These are phyloP conservation scores for Tricholoma hemisulphureum DNA, from an alignment of 768 basidiomycete genomes.

Conservation along the genomic window DNA sequence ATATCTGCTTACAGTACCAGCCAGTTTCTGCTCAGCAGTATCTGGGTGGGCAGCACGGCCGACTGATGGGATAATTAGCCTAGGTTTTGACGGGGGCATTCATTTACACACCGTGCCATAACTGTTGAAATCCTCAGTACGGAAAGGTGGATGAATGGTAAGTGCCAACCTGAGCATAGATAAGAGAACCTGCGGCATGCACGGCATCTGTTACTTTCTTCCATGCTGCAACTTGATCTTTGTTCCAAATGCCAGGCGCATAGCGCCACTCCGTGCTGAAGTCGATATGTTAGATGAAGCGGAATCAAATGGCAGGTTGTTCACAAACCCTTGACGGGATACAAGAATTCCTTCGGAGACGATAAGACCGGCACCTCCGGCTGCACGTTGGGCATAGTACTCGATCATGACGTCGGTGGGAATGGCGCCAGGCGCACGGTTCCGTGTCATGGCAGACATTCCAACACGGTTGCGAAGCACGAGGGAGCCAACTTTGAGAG, in stretches of 20 bases:
- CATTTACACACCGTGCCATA: conserved; percentile 37
- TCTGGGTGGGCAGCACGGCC: conserved; percentile 39
- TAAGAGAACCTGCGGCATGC: conserved; percentile 42
- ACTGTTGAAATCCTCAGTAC: conserved; percentile 15
- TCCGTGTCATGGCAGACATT: conserved; percentile 38
- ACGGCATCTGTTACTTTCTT: conserved; percentile 46
- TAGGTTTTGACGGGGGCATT: neutral
- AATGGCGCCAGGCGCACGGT: conserved; percentile 30
- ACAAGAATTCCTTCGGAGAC: conserved; percentile 39
- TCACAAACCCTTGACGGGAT: conserved; percentile 39
- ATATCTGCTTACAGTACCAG: conserved; percentile 28
- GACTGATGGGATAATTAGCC: conserved; percentile 16
- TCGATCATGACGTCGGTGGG: conserved; percentile 36
- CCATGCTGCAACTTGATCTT: conserved; percentile 44
- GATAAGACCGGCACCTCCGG: conserved; percentile 35
- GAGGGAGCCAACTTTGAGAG: conserved; percentile 32
- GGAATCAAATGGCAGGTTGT: too few species aligned
- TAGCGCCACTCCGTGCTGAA: conserved; percentile 42
- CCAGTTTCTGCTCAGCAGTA: conserved; percentile 36
- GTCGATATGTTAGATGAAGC: too few species aligned
- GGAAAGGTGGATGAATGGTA: neutral
- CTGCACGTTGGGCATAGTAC: conserved; percentile 39
- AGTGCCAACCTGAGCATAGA: conserved; percentile 41
- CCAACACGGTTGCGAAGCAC: conserved; percentile 32
- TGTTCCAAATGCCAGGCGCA: conserved; percentile 48